Base-by-base conservation (phyloP, 176 grass and related monocot species). In the Aegilops umbellulata region DNA sequence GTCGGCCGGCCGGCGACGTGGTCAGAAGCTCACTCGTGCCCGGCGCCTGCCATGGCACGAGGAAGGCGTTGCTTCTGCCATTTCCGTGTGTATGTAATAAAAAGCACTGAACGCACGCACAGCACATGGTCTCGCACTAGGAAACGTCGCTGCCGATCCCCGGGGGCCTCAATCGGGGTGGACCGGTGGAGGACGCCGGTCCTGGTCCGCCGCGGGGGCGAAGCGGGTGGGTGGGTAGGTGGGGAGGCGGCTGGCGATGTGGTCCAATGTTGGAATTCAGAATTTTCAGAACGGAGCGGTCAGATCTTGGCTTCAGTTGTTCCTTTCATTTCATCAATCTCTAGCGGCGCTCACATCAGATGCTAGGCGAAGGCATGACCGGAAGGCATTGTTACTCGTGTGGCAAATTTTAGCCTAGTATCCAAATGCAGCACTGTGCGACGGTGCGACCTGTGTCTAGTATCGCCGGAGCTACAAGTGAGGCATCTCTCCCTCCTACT, bases 181-280 rank as follows among this genome's bases (percentile, higher is more conserved):
- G 29, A 30, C 29, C 29, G 29, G 29, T 30, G 62, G 35, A 20
- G 74, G 20, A 62, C 41, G 67, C 81, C 82, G 87, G 87, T 84
- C 82, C 20, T 80, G 60, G 62, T 47, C 81, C 65, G 12, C 53
- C 27, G 51, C 55, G 0, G 1, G 16, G 49, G 32, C 20, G 34
- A 34, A 20, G 53, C 1, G 38, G 38, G 38, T 41, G 36, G 4
- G 6, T 3, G 26, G 13, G 4, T 8, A 12, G 30, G 26, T 27
- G 80, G 65, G 10, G 36, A n/a, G 78, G 73, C 69, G 44, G 80
- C n/a, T 3, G 13, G 64, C 14, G 30, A 20, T 26, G 29, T 39
- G 24, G 76, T 74, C 39, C 7, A 57, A 39, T 4, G 60, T 17
- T 65, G 68, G 58, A 75, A 82, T 76, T 71, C 65, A 29, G n/a